Evolutionary conservation across 1,284 basidiomycete species (phyloP).

Genomic region (Leccinum griseonigrum): DNA sequence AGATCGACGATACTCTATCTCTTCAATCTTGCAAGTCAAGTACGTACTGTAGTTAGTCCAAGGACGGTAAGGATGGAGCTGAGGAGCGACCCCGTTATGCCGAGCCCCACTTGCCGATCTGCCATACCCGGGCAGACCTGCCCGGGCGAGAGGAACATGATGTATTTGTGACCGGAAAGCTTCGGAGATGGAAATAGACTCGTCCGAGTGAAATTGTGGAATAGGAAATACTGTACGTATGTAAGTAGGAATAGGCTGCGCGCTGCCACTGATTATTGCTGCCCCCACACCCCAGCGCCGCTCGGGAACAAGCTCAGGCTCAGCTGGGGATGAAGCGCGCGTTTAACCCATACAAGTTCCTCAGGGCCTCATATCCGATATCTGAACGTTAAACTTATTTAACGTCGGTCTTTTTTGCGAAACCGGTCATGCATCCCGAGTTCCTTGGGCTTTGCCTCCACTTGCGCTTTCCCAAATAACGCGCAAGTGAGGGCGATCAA

Average conservation of each 20-base stretch:
- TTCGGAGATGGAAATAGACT: neutral
- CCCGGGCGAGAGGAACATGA: neutral
- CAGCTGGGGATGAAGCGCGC: neutral
- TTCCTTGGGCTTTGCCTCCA: neutral
- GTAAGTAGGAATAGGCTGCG: neutral
- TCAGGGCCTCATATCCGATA: neutral
- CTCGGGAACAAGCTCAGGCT: neutral
- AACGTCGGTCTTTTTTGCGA: neutral
- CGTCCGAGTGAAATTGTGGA: neutral
- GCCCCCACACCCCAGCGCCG: neutral
- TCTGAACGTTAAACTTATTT: slow-evolving; percentile 14
- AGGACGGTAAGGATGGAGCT: neutral
- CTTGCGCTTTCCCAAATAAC: neutral
- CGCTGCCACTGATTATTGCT: neutral
- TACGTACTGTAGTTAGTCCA: neutral
- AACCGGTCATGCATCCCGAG: slow-evolving; percentile 16
- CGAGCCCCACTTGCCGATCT: slow-evolving; percentile 3
- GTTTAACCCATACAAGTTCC: slow-evolving; percentile 1
- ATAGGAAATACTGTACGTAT: neutral
- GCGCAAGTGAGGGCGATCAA: neutral
- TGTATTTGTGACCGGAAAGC: slow-evolving; percentile 3
- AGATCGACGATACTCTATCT: neutral
- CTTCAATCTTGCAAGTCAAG: neutral
- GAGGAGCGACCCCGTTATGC: slow-evolving; percentile 7
- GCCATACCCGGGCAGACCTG: slow-evolving; percentile 14